Base-by-base conservation (phyloP, 768 basidiomycete species). In the Dioszegia hungarica region DNA sequence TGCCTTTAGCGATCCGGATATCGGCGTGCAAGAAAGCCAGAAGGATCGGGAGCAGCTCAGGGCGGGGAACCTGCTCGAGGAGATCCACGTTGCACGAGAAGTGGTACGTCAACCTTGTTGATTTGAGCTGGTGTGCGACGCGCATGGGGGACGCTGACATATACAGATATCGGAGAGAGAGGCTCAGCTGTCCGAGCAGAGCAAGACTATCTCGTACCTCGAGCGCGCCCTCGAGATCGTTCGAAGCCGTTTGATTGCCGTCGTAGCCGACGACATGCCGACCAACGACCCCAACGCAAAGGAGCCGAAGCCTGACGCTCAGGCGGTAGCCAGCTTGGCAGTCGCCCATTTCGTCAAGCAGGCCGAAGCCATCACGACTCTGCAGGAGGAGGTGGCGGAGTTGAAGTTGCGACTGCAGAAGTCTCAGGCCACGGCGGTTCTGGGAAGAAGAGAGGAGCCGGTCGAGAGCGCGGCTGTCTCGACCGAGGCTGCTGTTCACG, bases 161-260 rank as follows among this genome's bases (percentile, higher is more conserved):
- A 29, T 41, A 1, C 31, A 58, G 56, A 25, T 50, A 8, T 29
- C 31, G 14, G 56, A 52, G 15, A 40, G 34, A n/a, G 56, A 59
- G 9, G 11, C 3, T 9, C 28, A 33, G 28, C 10, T 54, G 25
- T 2, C 19, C 5, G 52, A 48, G 22, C 28, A 11, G 29, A 9
- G 14, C 24, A 90, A 89, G 68, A 87, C 91, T 54, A 80, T 86
- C 31, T 62, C 81, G 0, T 88, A 86, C 65, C 80, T 92, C 36
- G 89, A 90, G 68, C 85, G 86, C 14, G 87, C 89, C n/a, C 79
- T 95, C 34, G 89, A 91, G 73, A 86, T 88, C 6, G 86, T 93
- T 4, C 89, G 89, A 74, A 85, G 85, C 11, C 82, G 87, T n/a
- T 86, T 92, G 72, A 48, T 17, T 38, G 24, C 20, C 41, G 12